Base-by-base conservation (phyloP, 805 yeast species). In the Clavispora carvajalis region DNA sequence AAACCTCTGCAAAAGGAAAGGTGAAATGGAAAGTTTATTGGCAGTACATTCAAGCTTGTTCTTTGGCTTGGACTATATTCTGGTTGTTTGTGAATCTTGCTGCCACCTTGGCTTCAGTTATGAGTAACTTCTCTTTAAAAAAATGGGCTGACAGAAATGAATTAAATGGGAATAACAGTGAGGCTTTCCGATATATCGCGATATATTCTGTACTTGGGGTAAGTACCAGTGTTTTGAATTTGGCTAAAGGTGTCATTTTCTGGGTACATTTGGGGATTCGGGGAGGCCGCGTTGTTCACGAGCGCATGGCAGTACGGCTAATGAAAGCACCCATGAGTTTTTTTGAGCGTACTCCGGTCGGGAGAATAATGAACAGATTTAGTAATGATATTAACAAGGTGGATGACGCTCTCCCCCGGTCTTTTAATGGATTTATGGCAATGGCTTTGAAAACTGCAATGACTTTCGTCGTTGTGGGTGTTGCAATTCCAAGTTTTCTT, bases 341-440 rank as follows among this genome's bases (percentile, higher is more conserved):
- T 52, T 82, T 81, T 56, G 87, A 82, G 48, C 73, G 84, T 0
- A 81, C 86, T 0, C 88, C 88, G 7, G 58, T 76, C 35, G 88
- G 88, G 4, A 65, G 87, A 52, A 72, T 81, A 13, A 65, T 80
- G 55, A 81, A 82, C 54, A 61, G 87, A 47, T 81, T 81, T 50
- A 73, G 84, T 18, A 74, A 77, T 52, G 88, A 82, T 59, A 70
- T 82, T 45, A 71, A 69, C 45, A 70, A 69, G 22, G 65, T 81
- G 41, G 88, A 82, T 58, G 67, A 69, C 40, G 65, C 65, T 1
- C 62, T 82, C 25, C 85, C 85, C n/a, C 67, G 71, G 47, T 65
- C 73, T 1, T 72, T 80, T 49, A 58, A 68, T 17, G 65, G 71
- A 24, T 73, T 79, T 35, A 69, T 77, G 48, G 62, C 63, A 12